phyloP scores from a whole-genome alignment of 768 basidiomycete genomes.

The Trametes punicea region DNA sequence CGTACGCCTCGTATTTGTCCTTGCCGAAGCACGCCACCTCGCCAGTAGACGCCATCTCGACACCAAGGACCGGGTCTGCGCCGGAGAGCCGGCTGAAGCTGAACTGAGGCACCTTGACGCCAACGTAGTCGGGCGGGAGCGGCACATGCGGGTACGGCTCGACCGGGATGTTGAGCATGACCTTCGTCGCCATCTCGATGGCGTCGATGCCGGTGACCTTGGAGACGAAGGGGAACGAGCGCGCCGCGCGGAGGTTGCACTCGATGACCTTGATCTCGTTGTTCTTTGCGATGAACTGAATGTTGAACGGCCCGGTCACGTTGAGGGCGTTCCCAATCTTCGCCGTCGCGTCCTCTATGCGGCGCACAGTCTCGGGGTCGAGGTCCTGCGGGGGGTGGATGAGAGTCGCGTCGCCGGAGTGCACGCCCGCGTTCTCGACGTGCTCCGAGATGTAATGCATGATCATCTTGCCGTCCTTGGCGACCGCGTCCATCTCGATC shows the following conservation, averaged over 20 bases:
- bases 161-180: slow-evolving; percentile 90
- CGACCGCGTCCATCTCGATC: slow-evolving; percentile 99
- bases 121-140: slow-evolving; percentile 91
- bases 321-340: slow-evolving; percentile 98
- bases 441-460: slow-evolving; percentile 99
- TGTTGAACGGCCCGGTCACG: slow-evolving; percentile 98
- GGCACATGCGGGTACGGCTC: slow-evolving; percentile 87
- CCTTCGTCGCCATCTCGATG: slow-evolving; percentile 98
- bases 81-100: slow-evolving; percentile 95
- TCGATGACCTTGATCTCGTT: slow-evolving; percentile 99
- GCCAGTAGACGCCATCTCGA: slow-evolving; percentile 99
- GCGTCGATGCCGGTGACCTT: slow-evolving; percentile 98
- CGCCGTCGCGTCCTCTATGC: slow-evolving; percentile 94
- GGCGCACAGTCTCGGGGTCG: slow-evolving; percentile 92
- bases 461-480: slow-evolving; percentile 94
- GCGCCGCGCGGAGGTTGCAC: slow-evolving; percentile 95
- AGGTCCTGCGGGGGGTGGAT: slow-evolving; percentile 98
- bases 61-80: slow-evolving; percentile 95
- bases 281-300: slow-evolving; percentile 99
- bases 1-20: slow-evolving; percentile 97
- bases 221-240: slow-evolving; percentile 98
- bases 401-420: slow-evolving; percentile 97
- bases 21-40: slow-evolving; percentile 98
- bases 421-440: slow-evolving; percentile 98
- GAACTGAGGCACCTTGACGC: slow-evolving; percentile 99